A percentile compares a stretch with the other conserved stretches of the same genome.
Evolutionary conservation across 805 yeast species (phyloP).

Genomic region (Pichia membranifaciens): DNA sequence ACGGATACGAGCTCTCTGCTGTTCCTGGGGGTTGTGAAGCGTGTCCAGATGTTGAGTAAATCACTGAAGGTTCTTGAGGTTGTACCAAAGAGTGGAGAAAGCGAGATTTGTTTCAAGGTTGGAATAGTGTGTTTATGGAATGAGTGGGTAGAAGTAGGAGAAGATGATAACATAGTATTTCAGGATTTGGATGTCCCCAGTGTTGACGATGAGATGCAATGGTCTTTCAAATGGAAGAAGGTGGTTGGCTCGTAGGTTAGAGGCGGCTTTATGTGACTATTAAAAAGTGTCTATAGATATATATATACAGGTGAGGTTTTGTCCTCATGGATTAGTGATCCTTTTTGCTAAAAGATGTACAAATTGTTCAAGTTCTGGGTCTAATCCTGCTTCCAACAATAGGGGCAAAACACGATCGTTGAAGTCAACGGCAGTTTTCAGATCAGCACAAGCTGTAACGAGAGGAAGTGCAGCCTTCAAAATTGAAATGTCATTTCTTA

Average conservation of each 20-base stretch:
- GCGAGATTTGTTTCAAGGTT: not conserved
- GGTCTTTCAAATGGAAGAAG: constrained; percentile 19
- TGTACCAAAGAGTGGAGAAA: not conserved
- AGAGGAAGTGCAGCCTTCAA: constrained; percentile 12
- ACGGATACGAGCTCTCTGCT: not conserved
- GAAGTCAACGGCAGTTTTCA: constrained; percentile 9
- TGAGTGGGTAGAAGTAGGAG: constrained; percentile 13
- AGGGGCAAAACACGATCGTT: constrained; percentile 14
- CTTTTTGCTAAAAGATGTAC: constrained; percentile 1
- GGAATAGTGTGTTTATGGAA: constrained; percentile 13
- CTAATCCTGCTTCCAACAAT: constrained; percentile 7
- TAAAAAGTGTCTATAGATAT: not conserved
- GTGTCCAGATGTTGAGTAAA: constrained; percentile 4
- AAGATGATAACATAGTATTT: constrained; percentile 11
- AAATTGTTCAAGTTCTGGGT: constrained; percentile 3
- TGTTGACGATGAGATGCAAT: constrained; percentile 1
- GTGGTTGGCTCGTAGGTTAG: constrained; percentile 4
- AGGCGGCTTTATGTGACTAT: not conserved
- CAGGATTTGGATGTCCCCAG: constrained; percentile 6
- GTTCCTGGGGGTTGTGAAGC: not conserved
- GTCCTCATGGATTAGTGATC: not conserved
- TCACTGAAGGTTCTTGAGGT: constrained; percentile 8
- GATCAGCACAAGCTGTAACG: constrained; percentile 12
- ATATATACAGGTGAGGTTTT: not conserved
- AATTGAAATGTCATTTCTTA: constrained; percentile 14